Percentiles rank a stretch among this genome's conserved stretches.
Evolutionary conservation across 495 filamentous ascomycete species (phyloP).

Genomic region (Neurospora sp.): DNA sequence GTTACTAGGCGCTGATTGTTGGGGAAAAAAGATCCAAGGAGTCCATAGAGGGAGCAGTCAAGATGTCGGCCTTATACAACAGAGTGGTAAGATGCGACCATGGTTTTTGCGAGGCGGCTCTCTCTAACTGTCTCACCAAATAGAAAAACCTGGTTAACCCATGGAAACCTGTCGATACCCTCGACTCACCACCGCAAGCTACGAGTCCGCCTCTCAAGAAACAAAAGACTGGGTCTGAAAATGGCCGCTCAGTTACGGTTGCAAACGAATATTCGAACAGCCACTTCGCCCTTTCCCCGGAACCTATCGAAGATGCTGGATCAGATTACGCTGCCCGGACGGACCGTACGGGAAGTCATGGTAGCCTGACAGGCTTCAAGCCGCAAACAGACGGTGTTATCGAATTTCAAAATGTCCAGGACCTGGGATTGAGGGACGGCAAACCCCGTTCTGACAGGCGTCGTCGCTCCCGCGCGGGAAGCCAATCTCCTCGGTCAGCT

Average conservation of each 20-base stretch:
- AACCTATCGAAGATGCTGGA: constrained; percentile 13
- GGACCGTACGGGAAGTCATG: constrained; percentile 3
- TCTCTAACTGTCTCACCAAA: background rate
- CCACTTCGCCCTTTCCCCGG: background rate
- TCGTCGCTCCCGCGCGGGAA: background rate
- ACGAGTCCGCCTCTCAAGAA: constrained; percentile 13
- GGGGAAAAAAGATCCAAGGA: background rate
- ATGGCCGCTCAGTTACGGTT: background rate
- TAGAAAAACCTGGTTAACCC: background rate
- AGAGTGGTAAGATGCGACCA: background rate
- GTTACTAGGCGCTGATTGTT: constrained; percentile 4
- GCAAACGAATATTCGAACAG: background rate
- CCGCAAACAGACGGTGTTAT: constrained; percentile 1
- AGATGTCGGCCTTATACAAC: background rate
- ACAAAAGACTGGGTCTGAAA: constrained; percentile 12
- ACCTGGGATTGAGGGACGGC: background rate
- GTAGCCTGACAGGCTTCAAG: constrained; percentile 13
- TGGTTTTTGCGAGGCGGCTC: background rate
- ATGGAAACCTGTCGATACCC: constrained; percentile 2
- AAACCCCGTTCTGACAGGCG: constrained; percentile 4
- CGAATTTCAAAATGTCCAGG: constrained; percentile 16
- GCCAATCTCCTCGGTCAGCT: background rate
- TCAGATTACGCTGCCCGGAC: background rate
- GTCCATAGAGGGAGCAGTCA: constrained; percentile 12
- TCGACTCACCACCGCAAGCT: background rate